Evolutionary conservation across 306 rosid genomes (phyloP).

Genomic region (Cucurbita moschata): DNA sequence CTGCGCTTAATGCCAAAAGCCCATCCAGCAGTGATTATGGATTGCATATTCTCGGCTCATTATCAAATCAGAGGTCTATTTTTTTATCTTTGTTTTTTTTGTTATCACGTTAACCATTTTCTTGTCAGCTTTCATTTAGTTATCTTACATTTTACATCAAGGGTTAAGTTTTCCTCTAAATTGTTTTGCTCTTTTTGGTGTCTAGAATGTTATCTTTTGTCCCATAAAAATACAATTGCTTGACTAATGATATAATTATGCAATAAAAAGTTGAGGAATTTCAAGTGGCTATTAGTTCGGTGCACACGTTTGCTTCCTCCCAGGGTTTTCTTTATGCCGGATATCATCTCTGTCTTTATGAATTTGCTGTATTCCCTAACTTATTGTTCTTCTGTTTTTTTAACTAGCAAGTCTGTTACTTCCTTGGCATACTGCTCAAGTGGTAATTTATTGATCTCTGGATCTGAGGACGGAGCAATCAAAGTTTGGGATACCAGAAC

Average conservation of each 20-base stretch:
- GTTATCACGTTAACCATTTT: no score
- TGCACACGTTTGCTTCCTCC: no score
- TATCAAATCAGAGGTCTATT: conserved; percentile 60
- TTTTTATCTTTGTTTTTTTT: not conserved
- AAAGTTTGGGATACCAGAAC: conserved; percentile 60
- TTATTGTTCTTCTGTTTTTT: not conserved
- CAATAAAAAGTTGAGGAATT: no score
- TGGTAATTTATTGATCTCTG: conserved; percentile 47
- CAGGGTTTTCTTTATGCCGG: not conserved
- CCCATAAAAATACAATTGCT: no score
- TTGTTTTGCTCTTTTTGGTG: not conserved
- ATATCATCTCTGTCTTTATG: not conserved
- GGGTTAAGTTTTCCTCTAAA: conserved; percentile 5
- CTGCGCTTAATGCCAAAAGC: conserved; percentile 47
- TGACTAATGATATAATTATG: no score
- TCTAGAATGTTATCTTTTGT: not conserved
- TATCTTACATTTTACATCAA: not conserved
- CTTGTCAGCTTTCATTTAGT: no score
- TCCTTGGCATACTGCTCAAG: conserved; percentile 35
- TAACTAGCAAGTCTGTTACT: conserved; percentile 31
- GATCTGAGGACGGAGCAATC: conserved; percentile 68
- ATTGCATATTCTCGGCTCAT: conserved; percentile 43
- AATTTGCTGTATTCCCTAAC: not conserved
- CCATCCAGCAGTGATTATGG: conserved; percentile 28
- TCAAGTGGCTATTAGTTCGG: no score